Conservation (phyloP, 2,329 filamentous ascomycete species). For the Meredithiella fracta region DNA sequence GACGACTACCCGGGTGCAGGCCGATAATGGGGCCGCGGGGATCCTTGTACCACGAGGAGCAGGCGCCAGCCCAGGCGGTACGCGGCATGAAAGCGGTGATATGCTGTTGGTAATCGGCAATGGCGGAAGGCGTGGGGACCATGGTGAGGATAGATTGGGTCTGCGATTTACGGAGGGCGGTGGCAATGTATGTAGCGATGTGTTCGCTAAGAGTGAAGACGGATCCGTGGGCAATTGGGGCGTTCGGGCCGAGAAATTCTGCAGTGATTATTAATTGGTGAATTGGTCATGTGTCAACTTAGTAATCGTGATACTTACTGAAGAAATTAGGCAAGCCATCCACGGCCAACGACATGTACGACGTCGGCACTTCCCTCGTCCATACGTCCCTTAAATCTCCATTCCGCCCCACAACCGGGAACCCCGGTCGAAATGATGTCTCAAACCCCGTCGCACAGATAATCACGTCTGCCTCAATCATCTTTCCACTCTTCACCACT, state of each 20-base stretch:
- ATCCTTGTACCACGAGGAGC: conserved; percentile 36
- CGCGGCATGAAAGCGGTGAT: conserved; percentile 35
- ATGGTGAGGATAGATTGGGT: conserved; percentile 33
- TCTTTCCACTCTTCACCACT: conserved; percentile 29
- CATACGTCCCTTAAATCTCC: conserved; percentile 36
- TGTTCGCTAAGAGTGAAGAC: conserved; percentile 35
- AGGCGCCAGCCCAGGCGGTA: conserved; percentile 32
- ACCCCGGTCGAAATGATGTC: conserved; percentile 34
- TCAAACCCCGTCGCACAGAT: conserved; percentile 44
- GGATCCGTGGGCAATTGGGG: conserved; percentile 33
- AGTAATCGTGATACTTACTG: conserved; percentile 23
- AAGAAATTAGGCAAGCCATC: conserved; percentile 39
- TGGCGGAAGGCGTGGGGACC: conserved; percentile 28
- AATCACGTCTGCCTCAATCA: conserved; percentile 37
- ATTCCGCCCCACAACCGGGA: conserved; percentile 31
- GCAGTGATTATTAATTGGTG: conserved; percentile 1
- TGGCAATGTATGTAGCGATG: conserved; percentile 35
- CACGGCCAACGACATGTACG: conserved; percentile 39
- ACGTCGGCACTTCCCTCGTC: conserved; percentile 26
- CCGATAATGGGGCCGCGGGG: conserved; percentile 30
- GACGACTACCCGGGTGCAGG: conserved; percentile 33
- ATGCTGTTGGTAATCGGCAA: conserved; percentile 35
- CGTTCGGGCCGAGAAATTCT: conserved; percentile 37
- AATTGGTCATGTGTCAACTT: background rate
- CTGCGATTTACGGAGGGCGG: conserved; percentile 33